Conservation (phyloP, 202 grass and related monocot species). For the Saccharum hybrid region DNA sequence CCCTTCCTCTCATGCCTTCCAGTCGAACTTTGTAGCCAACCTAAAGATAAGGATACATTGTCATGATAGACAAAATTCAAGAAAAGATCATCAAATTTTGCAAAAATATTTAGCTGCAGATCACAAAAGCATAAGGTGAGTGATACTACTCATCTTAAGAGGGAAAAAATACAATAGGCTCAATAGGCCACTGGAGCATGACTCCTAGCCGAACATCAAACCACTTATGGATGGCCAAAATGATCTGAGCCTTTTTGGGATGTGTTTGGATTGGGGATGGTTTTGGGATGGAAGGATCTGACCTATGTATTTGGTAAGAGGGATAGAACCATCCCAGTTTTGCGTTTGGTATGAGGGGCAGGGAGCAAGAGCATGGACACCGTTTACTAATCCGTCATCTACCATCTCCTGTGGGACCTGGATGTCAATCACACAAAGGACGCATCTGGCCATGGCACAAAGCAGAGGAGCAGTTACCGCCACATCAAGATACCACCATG, state of each 20-base stretch:
- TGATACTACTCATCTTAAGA: neutral
- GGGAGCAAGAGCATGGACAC: neutral
- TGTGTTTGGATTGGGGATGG: neutral
- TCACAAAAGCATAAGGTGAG: slow-evolving; percentile 20
- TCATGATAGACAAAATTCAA: slow-evolving; percentile 12
- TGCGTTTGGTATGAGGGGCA: neutral
- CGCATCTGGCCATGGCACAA: neutral
- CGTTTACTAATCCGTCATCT: neutral
- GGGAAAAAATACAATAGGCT: neutral
- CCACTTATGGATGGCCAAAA: neutral
- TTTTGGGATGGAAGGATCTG: neutral
- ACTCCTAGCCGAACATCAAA: slow-evolving; percentile 7
- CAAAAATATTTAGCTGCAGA: slow-evolving; percentile 7
- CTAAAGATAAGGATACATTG: slow-evolving; percentile 52
- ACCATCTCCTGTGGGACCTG: neutral
- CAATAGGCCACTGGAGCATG: slow-evolving; percentile 18
- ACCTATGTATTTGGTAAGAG: neutral
- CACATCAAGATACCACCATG: neutral
- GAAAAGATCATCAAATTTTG: neutral
- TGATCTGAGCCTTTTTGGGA: slow-evolving; percentile 10
- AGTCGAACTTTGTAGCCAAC: slow-evolving; percentile 98
- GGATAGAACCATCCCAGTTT: neutral
- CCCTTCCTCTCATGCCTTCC: slow-evolving; percentile 96
- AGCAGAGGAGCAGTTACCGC: neutral
- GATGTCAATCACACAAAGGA: neutral